Evolutionary conservation across 768 basidiomycete genomes (phyloP).

Genomic region (Podaxis sp.): DNA sequence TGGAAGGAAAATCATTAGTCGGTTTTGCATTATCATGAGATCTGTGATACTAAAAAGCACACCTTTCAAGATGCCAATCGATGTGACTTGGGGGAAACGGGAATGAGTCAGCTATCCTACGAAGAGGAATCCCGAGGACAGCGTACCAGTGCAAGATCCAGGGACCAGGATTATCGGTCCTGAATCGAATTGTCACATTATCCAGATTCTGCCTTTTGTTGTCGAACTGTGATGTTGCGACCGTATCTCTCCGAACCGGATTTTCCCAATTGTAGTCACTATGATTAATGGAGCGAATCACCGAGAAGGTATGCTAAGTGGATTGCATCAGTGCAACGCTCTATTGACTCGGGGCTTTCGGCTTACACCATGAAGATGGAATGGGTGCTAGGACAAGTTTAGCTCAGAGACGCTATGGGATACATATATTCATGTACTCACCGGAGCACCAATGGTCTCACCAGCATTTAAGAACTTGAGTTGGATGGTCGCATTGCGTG

Average conservation of each 20-base stretch:
- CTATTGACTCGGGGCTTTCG: background rate
- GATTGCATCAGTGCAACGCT: background rate
- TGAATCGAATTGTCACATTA: conserved; percentile 42
- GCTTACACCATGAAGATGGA: conserved; percentile 26
- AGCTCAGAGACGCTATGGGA: background rate
- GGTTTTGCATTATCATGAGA: background rate
- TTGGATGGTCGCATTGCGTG: conserved; percentile 26
- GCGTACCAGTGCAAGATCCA: conserved; percentile 24
- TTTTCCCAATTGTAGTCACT: conserved; percentile 12
- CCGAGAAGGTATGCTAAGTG: conserved; percentile 22
- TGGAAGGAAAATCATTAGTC: background rate
- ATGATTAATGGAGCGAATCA: conserved; percentile 8
- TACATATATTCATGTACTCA: background rate
- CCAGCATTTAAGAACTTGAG: conserved; percentile 1
- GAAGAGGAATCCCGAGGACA: background rate
- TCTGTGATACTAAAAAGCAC: background rate
- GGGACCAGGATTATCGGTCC: conserved; percentile 48
- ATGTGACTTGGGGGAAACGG: conserved; percentile 13
- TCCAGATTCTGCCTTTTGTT: conserved; percentile 12
- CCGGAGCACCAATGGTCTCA: background rate
- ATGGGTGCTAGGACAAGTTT: conserved; percentile 7
- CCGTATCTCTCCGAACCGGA: conserved; percentile 17
- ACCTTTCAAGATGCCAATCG: conserved; percentile 20
- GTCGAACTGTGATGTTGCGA: conserved; percentile 10
- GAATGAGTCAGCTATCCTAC: background rate